A percentile compares a stretch with the other conserved stretches of the same genome.
Conservation (phyloP, 1,284 basidiomycete species). For the Heliocybe sulcata region DNA sequence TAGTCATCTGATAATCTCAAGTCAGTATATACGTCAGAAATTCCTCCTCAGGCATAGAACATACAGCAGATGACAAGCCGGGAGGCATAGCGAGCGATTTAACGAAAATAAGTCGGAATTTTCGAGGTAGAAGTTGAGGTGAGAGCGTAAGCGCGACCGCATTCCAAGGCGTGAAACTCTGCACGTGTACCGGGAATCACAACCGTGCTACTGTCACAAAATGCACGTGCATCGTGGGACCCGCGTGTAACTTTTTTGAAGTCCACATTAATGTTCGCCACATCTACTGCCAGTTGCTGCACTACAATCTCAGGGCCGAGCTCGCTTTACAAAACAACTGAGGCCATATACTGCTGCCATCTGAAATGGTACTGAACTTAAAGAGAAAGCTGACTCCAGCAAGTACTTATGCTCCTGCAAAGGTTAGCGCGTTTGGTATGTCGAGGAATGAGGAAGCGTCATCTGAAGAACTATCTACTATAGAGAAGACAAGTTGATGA, state of each 20-base stretch:
- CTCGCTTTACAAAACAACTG: too few species aligned
- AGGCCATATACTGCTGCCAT: too few species aligned
- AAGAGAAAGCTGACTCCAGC: not conserved
- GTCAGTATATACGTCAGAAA: not conserved
- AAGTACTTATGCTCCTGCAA: not conserved
- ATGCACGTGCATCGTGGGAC: too few species aligned
- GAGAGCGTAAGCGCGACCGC: too few species aligned
- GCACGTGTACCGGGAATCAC: too few species aligned
- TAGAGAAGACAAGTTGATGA: not conserved
- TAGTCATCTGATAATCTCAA: slow-evolving; percentile 56
- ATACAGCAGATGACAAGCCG: not conserved
- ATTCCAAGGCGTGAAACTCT: too few species aligned
- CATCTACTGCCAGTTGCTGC: too few species aligned
- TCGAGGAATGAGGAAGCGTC: not conserved
- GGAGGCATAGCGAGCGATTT: not conserved
- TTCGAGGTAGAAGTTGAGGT: not conserved
- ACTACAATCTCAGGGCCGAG: too few species aligned
- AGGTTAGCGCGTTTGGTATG: not conserved
- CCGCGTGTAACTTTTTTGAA: too few species aligned
- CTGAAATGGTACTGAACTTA: not conserved
- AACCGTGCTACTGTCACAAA: too few species aligned
- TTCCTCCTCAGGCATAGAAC: too few species aligned
- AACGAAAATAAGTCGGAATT: not conserved
- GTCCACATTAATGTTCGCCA: too few species aligned
- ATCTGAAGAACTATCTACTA: not conserved